Percentiles rank a stretch among this genome's conserved stretches.
These are phyloP conservation scores for Starmera dryadoides DNA, from an alignment of 805 yeast genomes.

Conservation along the genomic window DNA sequence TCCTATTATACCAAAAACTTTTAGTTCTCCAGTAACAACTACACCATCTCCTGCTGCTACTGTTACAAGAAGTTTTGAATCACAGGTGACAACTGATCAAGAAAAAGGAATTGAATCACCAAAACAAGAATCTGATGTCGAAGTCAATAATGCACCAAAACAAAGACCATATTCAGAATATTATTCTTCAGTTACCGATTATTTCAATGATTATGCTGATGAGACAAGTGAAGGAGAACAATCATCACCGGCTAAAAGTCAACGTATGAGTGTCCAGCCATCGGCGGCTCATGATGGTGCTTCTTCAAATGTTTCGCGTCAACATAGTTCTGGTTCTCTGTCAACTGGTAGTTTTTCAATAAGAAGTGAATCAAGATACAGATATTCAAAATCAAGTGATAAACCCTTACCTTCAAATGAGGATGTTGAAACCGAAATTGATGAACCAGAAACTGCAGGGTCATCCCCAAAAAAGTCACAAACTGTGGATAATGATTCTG, in stretches of 20 bases:
- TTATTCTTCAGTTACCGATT: slow-evolving; percentile 17
- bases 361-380: slow-evolving; percentile 15
- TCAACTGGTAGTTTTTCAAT: slow-evolving; percentile 25
- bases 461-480: too few relatives aligned
- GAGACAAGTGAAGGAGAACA: neutral
- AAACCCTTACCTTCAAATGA: slow-evolving; percentile 14
- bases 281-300: neutral
- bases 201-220: slow-evolving; percentile 19
- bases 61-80: too few relatives aligned
- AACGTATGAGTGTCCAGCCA: neutral
- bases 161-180: slow-evolving; percentile 7
- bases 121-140: too few relatives aligned
- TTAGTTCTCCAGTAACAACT: too few relatives aligned
- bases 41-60: too few relatives aligned
- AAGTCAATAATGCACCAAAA: slow-evolving; percentile 2
- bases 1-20: too few relatives aligned
- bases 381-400: slow-evolving; percentile 19
- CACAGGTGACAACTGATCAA: too few relatives aligned
- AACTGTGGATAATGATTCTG: slow-evolving; percentile 3
- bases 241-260: neutral
- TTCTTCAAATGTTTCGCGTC: neutral
- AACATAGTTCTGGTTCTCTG: slow-evolving; percentile 20
- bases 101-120: too few relatives aligned
- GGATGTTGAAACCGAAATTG: too few relatives aligned
- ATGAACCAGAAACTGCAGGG: too few relatives aligned